Evolutionary conservation across 2,329 filamentous ascomycete species (phyloP), one percentile per base, ranked within the genome.

Genomic region (Berkeleyomyces rouxiae): DNA sequence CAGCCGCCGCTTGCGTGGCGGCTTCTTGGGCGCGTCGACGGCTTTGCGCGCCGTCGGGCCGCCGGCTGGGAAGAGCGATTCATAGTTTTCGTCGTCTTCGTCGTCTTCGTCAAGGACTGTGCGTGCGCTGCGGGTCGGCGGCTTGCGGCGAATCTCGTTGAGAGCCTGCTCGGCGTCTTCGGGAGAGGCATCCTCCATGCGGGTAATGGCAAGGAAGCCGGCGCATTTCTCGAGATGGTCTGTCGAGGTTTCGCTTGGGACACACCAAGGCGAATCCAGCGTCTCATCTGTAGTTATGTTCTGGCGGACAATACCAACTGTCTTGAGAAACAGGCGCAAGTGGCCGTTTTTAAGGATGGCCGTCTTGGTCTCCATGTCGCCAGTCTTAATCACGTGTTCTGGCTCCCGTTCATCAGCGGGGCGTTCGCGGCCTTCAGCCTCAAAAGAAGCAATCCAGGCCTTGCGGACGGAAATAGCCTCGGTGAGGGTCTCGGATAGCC

Each of bases 311-410:
- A 95, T 82, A 0, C 87, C 88, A 16, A 86, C 78, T 0, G 93
- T 78, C 1, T 79, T 85, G 81, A 97, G 86, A 3, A 99, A 80
- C 1, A 97, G 82, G 42, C 91, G 86, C 1, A 97, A 79, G 69
- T 92, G 86, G 7, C 88, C 85, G 72, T 97, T 95, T 70, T 90
- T 95, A 76, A 95, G 95, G 74, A 96, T 84, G 36, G 89, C 86
- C 31, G 79, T 80, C 59, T 84, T 83, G 47, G 84, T 82, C 58
- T 81, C 78, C 55, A 87, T 82, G 49, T 81, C 83, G 63, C 86
- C 83, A 0, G 87, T 79, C 59, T 78, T 80, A 61, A 90, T 74
- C 63, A 74, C 82, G 46, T 63, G 62, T 33, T 63, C 62, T 4
- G 62, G 62, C 16, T 63, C 62, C 13, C n/a, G 39, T 36, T 44